Conservation (phyloP, 78 protist genomes). For the Pigoraptor vietnamica region DNA sequence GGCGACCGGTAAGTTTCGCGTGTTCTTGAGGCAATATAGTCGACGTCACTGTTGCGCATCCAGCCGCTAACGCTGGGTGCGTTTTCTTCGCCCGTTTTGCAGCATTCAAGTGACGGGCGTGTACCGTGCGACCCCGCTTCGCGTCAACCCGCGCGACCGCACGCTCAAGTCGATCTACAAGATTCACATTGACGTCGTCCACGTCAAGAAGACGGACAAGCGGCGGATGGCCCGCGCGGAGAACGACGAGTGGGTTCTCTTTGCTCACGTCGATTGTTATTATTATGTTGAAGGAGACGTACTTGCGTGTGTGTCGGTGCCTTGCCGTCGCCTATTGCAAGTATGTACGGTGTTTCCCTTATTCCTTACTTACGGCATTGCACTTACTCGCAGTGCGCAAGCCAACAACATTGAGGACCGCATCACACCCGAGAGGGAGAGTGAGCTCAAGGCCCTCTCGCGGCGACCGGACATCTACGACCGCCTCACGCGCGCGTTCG, state of each 20-base stretch:
- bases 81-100: too few relatives aligned
- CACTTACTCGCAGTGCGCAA: too few relatives aligned
- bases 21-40: not conserved
- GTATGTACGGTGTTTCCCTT: too few relatives aligned
- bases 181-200: slow-evolving; percentile 53
- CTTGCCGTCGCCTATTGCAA: too few relatives aligned
- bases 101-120: slow-evolving; percentile 91
- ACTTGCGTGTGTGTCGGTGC: too few relatives aligned
- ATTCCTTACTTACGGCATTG: too few relatives aligned
- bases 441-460: not conserved
- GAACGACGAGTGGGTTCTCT: too few relatives aligned
- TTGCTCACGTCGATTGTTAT: too few relatives aligned
- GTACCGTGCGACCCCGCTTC: slow-evolving; percentile 64
- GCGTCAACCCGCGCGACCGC: slow-evolving; percentile 28
- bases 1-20: slow-evolving; percentile 84
- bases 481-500: slow-evolving; percentile 62
- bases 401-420: not conserved
- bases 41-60: not conserved
- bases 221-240: slow-evolving; percentile 35
- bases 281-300: too few relatives aligned
- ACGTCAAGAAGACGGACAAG: slow-evolving; percentile 31
- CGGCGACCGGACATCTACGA: slow-evolving; percentile 73
- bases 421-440: not conserved
- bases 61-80: not conserved
- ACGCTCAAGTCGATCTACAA: slow-evolving; percentile 26